A percentile compares a stretch with the other conserved stretches of the same genome.
Conservation (phyloP, 805 yeast genomes). For the Suhomyces sp. region DNA sequence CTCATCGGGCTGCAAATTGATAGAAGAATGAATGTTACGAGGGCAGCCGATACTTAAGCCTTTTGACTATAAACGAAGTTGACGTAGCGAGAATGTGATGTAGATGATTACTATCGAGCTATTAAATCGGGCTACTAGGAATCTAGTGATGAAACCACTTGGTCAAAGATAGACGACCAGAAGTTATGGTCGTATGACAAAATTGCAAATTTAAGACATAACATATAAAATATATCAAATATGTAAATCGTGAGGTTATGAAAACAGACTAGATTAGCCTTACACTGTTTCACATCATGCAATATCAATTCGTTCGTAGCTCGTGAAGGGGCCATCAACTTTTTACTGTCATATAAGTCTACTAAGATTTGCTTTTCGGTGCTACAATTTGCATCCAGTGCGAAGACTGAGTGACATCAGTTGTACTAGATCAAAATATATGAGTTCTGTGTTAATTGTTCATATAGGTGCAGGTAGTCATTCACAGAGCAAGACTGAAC, state of each 20-base stretch:
- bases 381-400: neutral
- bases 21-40: neutral
- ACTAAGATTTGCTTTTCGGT: neutral
- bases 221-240: no score
- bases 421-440: neutral
- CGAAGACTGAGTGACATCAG: neutral
- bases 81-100: no score
- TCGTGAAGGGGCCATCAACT: neutral
- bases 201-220: neutral
- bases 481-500: conserved; percentile 11
- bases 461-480: conserved; percentile 57
- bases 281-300: neutral
- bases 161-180: neutral
- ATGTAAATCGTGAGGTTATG: no score
- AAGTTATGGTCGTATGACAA: neutral
- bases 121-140: neutral
- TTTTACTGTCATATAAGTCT: neutral
- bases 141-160: no score
- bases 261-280: neutral
- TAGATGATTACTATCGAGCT: neutral
- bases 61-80: neutral
- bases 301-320: neutral
- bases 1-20: neutral
- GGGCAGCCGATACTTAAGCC: neutral
- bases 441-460: conserved; percentile 10